Conservation (phyloP, 108 stramenopile species). For the Skeletonema menzelii region DNA sequence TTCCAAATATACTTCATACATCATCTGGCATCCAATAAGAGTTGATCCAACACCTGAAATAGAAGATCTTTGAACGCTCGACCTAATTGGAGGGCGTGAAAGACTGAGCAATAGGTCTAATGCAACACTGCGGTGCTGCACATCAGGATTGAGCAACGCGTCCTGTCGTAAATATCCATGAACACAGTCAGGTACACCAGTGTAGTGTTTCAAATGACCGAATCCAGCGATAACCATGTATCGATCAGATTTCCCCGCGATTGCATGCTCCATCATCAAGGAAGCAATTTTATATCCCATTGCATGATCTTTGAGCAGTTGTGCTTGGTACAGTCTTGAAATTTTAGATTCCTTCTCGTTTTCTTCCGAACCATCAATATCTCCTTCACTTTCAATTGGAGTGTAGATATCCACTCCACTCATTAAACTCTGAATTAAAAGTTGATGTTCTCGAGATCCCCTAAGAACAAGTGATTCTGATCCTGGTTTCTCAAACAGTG, state of each 20-base stretch:
- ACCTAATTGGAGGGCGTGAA: neutral
- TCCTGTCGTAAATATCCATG: slow-evolving; percentile 12
- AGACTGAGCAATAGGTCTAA: slow-evolving; percentile 29
- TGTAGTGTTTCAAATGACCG: slow-evolving; percentile 19
- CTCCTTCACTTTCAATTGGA: slow-evolving; percentile 13
- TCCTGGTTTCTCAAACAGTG: slow-evolving; percentile 15
- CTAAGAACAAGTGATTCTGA: slow-evolving; percentile 3
- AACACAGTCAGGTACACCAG: slow-evolving; percentile 40
- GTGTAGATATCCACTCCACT: slow-evolving; percentile 33
- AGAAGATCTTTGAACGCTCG: neutral
- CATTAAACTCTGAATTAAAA: slow-evolving; percentile 39
- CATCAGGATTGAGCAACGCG: slow-evolving; percentile 7
- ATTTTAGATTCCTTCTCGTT: slow-evolving; percentile 5
- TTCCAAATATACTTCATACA: slow-evolving; percentile 45
- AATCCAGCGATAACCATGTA: slow-evolving; percentile 37
- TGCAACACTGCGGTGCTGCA: neutral
- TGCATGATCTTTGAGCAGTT: slow-evolving; percentile 72
- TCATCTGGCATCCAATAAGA: slow-evolving; percentile 40
- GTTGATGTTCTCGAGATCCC: slow-evolving; percentile 27
- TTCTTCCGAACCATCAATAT: neutral
- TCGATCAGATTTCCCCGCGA: slow-evolving; percentile 3
- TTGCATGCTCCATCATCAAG: slow-evolving; percentile 33
- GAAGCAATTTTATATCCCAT: slow-evolving; percentile 62
- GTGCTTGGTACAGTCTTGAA: slow-evolving; percentile 49
- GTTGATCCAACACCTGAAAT: slow-evolving; percentile 15